phyloP scores from a whole-genome alignment of 2,329 filamentous ascomycete genomes.

The Peltaster fructicola region DNA sequence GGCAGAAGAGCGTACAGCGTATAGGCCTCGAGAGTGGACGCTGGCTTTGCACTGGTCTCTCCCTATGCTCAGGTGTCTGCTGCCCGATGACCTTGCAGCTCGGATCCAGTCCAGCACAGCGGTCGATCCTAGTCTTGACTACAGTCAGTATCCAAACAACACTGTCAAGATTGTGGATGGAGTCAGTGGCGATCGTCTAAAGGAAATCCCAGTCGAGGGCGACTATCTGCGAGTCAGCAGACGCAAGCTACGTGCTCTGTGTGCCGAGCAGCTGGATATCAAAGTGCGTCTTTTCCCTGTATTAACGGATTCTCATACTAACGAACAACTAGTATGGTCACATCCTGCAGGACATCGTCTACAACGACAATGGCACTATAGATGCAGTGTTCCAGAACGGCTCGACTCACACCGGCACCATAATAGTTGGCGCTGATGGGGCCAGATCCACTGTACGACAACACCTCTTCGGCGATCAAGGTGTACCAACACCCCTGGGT shows the following conservation, averaged over 20 bases:
- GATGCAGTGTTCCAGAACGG: constrained; percentile 2
- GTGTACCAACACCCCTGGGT: too few relatives aligned
- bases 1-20: constrained; percentile 1
- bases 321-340: background rate
- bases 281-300: background rate
- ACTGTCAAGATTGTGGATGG: too few relatives aligned
- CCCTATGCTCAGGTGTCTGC: background rate
- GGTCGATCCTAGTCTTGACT: too few relatives aligned
- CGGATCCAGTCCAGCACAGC: too few relatives aligned
- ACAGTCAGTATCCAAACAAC: too few relatives aligned
- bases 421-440: constrained; percentile 47
- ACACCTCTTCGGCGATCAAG: constrained; percentile 1
- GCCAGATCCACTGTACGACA: constrained; percentile 2
- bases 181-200: too few relatives aligned
- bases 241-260: too few relatives aligned
- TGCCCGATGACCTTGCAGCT: constrained; percentile 2
- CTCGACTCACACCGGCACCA: constrained; percentile 61
- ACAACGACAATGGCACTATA: background rate
- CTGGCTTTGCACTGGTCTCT: background rate
- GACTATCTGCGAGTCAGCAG: too few relatives aligned
- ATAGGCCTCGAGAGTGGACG: background rate
- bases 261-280: background rate
- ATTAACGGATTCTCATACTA: background rate
- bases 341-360: background rate
- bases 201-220: too few relatives aligned